These are phyloP conservation scores for Pelargonium cotyledonis DNA, from an alignment of 441 rosid genomes.

Conservation along the genomic window DNA sequence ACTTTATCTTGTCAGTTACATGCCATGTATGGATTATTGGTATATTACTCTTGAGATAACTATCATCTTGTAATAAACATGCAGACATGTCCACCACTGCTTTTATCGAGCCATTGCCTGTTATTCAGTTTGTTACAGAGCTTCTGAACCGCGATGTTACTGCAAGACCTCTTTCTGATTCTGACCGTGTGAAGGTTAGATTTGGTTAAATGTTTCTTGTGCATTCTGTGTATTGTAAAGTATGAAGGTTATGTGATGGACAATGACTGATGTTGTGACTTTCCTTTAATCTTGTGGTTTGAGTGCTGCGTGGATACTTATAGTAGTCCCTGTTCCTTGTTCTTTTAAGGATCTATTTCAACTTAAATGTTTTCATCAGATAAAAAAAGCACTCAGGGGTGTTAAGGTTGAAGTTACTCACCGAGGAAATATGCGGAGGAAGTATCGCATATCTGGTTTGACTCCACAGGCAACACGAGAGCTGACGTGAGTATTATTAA, in stretches of 20 bases:
- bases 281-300: background rate
- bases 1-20: too few species aligned
- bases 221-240: background rate
- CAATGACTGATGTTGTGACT: background rate
- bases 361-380: constrained; percentile 38
- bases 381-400: constrained; percentile 85
- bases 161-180: constrained; percentile 77
- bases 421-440: constrained; percentile 76
- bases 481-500: constrained; percentile 47
- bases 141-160: constrained; percentile 79
- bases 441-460: constrained; percentile 92
- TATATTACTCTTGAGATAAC: background rate
- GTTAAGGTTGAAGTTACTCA: constrained; percentile 98
- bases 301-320: too few species aligned
- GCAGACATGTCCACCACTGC: constrained; percentile 96
- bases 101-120: constrained; percentile 93
- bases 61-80: background rate
- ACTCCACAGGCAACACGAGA: constrained; percentile 96
- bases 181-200: constrained; percentile 80
- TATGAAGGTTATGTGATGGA: background rate
- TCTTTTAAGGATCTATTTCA: background rate
- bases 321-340: background rate
- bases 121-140: constrained; percentile 81
- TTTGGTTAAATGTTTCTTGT: background rate
- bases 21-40: too few species aligned